Evolutionary conservation across 169 alveolate genomes (phyloP).

Genomic region (Cyclospora cayetanensis): DNA sequence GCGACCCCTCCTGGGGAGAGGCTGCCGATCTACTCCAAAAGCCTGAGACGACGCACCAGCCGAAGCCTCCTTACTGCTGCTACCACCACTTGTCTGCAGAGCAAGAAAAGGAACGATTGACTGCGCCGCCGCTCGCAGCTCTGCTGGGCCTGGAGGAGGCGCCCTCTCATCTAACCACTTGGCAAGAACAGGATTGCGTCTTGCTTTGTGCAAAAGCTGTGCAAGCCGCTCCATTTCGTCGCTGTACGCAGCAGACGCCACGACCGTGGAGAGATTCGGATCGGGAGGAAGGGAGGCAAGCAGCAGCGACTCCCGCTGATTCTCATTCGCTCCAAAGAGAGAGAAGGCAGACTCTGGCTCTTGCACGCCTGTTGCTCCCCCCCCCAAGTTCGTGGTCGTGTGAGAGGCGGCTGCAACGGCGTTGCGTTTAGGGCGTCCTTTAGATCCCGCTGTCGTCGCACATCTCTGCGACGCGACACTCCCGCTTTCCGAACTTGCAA

Average conservation of each 20-base stretch:
- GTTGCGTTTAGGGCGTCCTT: neutral
- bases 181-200: conserved; percentile 59
- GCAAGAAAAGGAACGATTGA: conserved; percentile 50
- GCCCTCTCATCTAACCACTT: conserved; percentile 60
- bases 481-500: no score
- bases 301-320: neutral
- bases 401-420: neutral
- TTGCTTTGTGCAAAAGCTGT: conserved; percentile 50
- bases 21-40: neutral
- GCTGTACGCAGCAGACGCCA: conserved; percentile 64
- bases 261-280: conserved; percentile 31
- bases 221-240: conserved; percentile 64
- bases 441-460: no score
- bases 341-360: neutral
- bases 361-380: neutral
- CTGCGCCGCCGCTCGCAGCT: conserved; percentile 54
- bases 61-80: no score
- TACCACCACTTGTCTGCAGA: conserved; percentile 22
- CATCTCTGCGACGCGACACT: no score
- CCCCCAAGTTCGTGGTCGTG: neutral
- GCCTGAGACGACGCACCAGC: neutral
- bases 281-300: conserved; percentile 16
- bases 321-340: neutral
- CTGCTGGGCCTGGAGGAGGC: conserved; percentile 54
- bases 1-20: conserved; percentile 16